Evolutionary conservation across 2,329 filamentous ascomycete genomes (phyloP).

Genomic region (Trichothecium roseum): DNA sequence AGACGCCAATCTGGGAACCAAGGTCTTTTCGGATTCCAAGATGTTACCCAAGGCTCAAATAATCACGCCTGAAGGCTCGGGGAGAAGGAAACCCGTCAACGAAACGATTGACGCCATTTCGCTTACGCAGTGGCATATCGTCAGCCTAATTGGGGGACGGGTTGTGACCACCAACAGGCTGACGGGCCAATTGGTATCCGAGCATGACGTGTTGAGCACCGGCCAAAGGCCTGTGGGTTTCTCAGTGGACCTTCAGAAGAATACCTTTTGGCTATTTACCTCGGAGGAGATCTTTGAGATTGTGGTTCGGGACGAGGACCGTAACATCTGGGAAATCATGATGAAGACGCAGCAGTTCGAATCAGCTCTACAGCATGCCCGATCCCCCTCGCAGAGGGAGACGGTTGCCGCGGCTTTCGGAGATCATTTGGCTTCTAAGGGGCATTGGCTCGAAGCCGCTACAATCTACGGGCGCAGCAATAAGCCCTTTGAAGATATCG

Average conservation of each 20-base stretch:
- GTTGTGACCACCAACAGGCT: conserved; percentile 80
- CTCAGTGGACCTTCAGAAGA: conserved; percentile 83
- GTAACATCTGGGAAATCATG: conserved; percentile 93
- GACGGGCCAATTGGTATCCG: conserved; percentile 75
- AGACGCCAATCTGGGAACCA: conserved; percentile 54
- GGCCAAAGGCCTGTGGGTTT: conserved; percentile 75
- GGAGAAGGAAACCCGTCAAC: conserved; percentile 53
- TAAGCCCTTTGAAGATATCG: conserved; percentile 94
- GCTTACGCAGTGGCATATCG: conserved; percentile 86
- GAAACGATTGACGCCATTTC: conserved; percentile 72
- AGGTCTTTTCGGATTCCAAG: conserved; percentile 70
- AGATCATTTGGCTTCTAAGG: conserved; percentile 74
- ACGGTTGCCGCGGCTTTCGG: conserved; percentile 86
- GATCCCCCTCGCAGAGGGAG: conserved; percentile 72
- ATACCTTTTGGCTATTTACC: conserved; percentile 96
- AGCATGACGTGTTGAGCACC: conserved; percentile 73
- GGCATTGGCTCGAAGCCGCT: conserved; percentile 77
- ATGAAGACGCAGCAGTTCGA: conserved; percentile 81
- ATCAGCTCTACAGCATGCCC: conserved; percentile 74
- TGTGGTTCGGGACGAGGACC: conserved; percentile 77
- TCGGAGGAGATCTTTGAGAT: conserved; percentile 87
- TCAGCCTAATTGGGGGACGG: conserved; percentile 72
- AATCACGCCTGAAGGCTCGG: conserved; percentile 53
- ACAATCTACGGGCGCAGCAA: conserved; percentile 88
- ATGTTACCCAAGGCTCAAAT: conserved; percentile 67